phyloP scores from a whole-genome alignment of 2,329 filamentous ascomycete species.

The Aspergillus calidoustus region DNA sequence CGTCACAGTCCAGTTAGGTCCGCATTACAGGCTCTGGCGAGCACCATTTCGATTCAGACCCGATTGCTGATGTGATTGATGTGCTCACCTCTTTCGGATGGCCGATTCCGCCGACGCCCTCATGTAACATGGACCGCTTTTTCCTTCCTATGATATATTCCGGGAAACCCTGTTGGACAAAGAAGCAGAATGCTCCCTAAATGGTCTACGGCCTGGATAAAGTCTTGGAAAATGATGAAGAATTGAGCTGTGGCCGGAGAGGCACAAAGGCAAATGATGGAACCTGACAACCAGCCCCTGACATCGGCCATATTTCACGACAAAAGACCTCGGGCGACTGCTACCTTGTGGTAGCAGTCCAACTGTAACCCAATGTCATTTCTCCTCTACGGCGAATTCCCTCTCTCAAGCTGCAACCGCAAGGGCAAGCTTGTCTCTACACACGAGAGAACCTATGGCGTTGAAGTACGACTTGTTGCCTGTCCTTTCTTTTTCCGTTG shows the following conservation, averaged over 20 bases:
- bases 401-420: background rate
- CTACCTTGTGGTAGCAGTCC: slow-evolving; percentile 11
- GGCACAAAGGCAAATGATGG: background rate
- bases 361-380: slow-evolving; percentile 15
- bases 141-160: slow-evolving; percentile 36
- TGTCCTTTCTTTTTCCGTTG: slow-evolving; percentile 25
- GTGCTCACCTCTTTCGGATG: slow-evolving; percentile 28
- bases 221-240: background rate
- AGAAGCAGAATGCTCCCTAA: slow-evolving; percentile 4
- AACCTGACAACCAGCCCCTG: background rate
- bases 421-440: background rate
- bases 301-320: no score
- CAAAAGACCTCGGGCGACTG: slow-evolving; percentile 2
- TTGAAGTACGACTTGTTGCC: slow-evolving; percentile 14
- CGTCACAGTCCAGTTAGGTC: slow-evolving; percentile 10
- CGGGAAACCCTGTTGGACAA: slow-evolving; percentile 34
- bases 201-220: background rate
- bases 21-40: slow-evolving; percentile 15
- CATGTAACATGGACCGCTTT: slow-evolving; percentile 33
- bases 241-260: background rate
- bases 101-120: slow-evolving; percentile 28
- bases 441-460: background rate
- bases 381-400: slow-evolving; percentile 4
- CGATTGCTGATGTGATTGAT: slow-evolving; percentile 19
- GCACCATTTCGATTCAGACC: slow-evolving; percentile 1